Evolutionary conservation across 129 eudicot genomes (phyloP).

Genomic region (Smallanthus sonchifolius): DNA sequence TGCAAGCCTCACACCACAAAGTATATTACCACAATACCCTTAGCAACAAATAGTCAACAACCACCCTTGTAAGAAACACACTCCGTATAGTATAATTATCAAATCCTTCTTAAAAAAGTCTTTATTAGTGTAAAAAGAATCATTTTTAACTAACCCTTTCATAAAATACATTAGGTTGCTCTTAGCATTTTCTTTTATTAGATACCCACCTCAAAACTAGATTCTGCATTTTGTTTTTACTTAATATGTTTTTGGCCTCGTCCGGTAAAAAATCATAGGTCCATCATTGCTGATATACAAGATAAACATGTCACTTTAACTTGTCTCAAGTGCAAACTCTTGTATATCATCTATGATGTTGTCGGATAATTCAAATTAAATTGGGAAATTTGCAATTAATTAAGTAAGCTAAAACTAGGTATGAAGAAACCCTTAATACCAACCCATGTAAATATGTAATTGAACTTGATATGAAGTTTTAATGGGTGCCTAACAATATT

Average conservation of each 20-base stretch:
- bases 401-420: conserved; percentile 9
- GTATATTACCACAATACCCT: not conserved
- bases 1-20: not conserved
- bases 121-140: not conserved
- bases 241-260: not conserved
- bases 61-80: conserved; percentile 16
- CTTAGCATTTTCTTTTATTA: not conserved
- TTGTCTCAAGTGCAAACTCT: too few species aligned
- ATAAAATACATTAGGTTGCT: not conserved
- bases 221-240: not conserved
- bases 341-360: not conserved
- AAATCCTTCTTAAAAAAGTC: not conserved
- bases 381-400: not conserved
- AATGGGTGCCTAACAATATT: conserved; percentile 16
- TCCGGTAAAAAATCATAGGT: not conserved
- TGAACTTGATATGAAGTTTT: conserved; percentile 2
- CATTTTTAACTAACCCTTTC: not conserved
- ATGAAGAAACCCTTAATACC: not conserved
- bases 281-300: not conserved
- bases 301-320: too few species aligned
- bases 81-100: not conserved
- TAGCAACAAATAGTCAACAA: conserved; percentile 12
- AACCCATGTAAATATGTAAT: conserved; percentile 3
- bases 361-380: not conserved
- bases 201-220: not conserved